Evolutionary conservation across 805 yeast genomes (phyloP).

Genomic region (Cyberlindnera euphorbiiphila): DNA sequence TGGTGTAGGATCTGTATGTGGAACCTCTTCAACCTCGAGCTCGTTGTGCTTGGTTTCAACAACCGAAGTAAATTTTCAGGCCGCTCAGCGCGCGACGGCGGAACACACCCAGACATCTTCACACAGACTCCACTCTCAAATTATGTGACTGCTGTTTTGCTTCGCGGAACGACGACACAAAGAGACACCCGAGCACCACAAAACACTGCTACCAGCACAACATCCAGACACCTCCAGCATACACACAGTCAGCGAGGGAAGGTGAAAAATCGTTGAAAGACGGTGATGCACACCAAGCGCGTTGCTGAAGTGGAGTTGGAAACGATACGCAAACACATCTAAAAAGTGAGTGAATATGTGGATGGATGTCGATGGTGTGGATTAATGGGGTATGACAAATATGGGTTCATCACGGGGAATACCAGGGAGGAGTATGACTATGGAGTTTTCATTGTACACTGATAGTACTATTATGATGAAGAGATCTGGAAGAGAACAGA

Average conservation of each 20-base stretch:
- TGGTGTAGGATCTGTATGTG: conserved; percentile 17
- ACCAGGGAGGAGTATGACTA: no score
- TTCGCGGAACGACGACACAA: no score
- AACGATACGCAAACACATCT: conserved; percentile 9
- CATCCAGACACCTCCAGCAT: no score
- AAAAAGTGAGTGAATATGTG: conserved; percentile 14
- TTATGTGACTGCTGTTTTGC: no score
- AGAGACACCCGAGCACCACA: no score
- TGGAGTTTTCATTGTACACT: no score
- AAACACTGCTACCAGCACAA: no score
- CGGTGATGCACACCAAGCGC: neutral
- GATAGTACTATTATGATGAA: no score
- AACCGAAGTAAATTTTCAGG: conserved; percentile 23
- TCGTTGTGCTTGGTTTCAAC: conserved; percentile 7
- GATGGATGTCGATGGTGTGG: neutral
- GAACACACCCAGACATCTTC: conserved; percentile 12
- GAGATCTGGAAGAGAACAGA: no score
- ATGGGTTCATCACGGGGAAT: no score
- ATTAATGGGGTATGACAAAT: neutral
- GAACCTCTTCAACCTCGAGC: neutral
- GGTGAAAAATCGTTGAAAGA: conserved; percentile 18
- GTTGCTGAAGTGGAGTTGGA: neutral
- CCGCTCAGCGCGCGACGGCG: conserved; percentile 2
- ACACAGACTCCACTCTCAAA: no score
- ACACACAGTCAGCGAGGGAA: no score